Conservation (phyloP, 805 yeast species). For the Zygosaccharomyces pseudorouxii region DNA sequence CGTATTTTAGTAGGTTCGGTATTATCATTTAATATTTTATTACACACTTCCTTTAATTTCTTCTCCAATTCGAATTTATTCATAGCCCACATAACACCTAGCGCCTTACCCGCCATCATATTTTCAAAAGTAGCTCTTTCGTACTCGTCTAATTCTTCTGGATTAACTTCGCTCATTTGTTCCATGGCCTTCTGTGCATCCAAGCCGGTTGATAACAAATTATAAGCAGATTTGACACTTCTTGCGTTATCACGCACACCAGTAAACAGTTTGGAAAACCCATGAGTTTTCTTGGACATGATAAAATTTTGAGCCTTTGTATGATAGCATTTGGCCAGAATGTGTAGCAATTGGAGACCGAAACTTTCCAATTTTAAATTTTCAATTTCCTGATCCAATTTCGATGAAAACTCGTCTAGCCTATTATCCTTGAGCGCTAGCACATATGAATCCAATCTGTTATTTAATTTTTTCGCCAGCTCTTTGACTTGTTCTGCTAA, state of each 20-base stretch:
- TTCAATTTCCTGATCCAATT: slow-evolving; percentile 60
- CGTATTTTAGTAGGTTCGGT: slow-evolving; percentile 56
- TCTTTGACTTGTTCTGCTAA: slow-evolving; percentile 47
- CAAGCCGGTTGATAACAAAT: slow-evolving; percentile 73
- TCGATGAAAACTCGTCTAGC: slow-evolving; percentile 44
- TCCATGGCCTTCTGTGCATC: slow-evolving; percentile 82
- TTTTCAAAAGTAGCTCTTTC: slow-evolving; percentile 76
- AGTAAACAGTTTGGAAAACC: slow-evolving; percentile 79
- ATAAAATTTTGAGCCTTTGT: slow-evolving; percentile 70
- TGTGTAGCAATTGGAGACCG: slow-evolving; percentile 80
- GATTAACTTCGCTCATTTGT: slow-evolving; percentile 67
- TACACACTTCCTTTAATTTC: slow-evolving; percentile 78
- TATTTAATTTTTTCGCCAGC: slow-evolving; percentile 45
- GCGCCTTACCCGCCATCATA: slow-evolving; percentile 76
- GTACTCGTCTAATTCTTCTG: slow-evolving; percentile 51
- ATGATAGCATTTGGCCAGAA: slow-evolving; percentile 76
- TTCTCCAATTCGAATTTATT: slow-evolving; percentile 81
- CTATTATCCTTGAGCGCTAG: slow-evolving; percentile 47
- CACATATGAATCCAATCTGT: slow-evolving; percentile 42
- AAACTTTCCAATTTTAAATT: slow-evolving; percentile 91
- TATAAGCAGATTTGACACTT: slow-evolving; percentile 76
- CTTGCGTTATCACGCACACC: slow-evolving; percentile 80
- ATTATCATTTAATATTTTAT: slow-evolving; percentile 68
- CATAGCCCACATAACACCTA: slow-evolving; percentile 94
- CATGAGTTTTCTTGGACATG: slow-evolving; percentile 74